phyloP scores from a whole-genome alignment of 179 eudicot species.

The Beta corolliflora region DNA sequence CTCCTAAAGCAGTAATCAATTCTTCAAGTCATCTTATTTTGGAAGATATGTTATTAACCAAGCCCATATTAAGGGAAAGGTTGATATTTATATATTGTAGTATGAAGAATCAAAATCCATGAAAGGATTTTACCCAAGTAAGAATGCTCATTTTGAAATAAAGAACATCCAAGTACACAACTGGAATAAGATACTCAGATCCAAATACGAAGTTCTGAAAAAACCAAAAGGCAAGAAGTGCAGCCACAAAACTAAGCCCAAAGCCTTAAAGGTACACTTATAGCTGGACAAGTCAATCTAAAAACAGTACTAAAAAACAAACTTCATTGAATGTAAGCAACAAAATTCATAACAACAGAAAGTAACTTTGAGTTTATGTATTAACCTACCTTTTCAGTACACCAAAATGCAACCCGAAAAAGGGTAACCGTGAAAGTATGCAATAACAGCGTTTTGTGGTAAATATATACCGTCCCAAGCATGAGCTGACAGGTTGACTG shows the following conservation, averaged over 20 bases:
- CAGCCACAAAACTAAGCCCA: neutral
- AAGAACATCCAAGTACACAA: neutral
- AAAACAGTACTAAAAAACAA: neutral
- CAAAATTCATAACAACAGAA: slow-evolving; percentile 4
- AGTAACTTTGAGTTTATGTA: neutral
- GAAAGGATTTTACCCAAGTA: neutral
- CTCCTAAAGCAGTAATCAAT: neutral
- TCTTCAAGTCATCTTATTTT: neutral
- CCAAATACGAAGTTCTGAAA: neutral
- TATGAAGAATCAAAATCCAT: neutral
- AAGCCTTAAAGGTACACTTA: neutral
- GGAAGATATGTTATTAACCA: neutral
- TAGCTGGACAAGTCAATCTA: neutral
- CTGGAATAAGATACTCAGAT: neutral
- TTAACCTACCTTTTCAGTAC: slow-evolving; percentile 72
- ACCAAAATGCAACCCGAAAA: slow-evolving; percentile 90
- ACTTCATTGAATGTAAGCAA: neutral
- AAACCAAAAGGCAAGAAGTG: neutral
- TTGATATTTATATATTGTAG: neutral
- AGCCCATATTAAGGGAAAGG: neutral
- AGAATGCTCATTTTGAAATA: neutral
- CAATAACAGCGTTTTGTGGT: slow-evolving; percentile 94
- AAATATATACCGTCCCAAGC: slow-evolving; percentile 67
- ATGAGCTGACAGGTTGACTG: slow-evolving; percentile 48
- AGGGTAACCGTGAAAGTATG: slow-evolving; percentile 90